A percentile compares a stretch with the other conserved stretches of the same genome.
Evolutionary conservation across 345 rosid genomes (phyloP).

Genomic region (Citrus medica): DNA sequence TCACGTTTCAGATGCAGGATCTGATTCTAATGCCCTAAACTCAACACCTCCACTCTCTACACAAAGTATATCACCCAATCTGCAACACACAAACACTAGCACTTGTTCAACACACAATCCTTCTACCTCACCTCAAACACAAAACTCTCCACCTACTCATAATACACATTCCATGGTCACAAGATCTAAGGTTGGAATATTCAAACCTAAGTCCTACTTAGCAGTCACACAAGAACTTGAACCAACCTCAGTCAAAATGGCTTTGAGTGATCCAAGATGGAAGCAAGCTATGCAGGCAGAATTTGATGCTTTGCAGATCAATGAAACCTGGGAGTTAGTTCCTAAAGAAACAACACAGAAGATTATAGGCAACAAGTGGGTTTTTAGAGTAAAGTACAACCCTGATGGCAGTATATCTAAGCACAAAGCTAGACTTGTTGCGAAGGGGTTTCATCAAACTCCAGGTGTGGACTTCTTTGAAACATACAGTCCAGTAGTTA

Average conservation of each 20-base stretch:
- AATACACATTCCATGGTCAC: not conserved
- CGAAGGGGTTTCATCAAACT: not conserved
- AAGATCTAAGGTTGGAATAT: not conserved
- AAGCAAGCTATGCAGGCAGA: not conserved
- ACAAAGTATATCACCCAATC: no score
- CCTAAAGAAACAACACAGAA: fast-evolving
- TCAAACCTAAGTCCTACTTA: not conserved
- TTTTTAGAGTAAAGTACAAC: not conserved
- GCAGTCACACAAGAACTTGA: fast-evolving
- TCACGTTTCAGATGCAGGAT: no score
- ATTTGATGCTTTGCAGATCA: not conserved
- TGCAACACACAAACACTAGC: no score
- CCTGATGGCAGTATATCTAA: not conserved
- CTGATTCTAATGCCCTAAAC: no score
- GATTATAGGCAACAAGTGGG: not conserved
- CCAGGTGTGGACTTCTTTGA: no score
- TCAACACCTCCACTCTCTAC: no score
- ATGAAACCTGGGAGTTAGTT: not conserved
- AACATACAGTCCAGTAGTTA: no score
- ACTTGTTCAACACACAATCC: fast-evolving
- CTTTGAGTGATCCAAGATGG: not conserved
- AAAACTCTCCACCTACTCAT: not conserved
- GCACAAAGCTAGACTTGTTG: not conserved
- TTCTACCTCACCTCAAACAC: no score
- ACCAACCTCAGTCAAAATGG: not conserved